Conservation (phyloP, 441 rosid genomes). For the Raphanus hybrid region DNA sequence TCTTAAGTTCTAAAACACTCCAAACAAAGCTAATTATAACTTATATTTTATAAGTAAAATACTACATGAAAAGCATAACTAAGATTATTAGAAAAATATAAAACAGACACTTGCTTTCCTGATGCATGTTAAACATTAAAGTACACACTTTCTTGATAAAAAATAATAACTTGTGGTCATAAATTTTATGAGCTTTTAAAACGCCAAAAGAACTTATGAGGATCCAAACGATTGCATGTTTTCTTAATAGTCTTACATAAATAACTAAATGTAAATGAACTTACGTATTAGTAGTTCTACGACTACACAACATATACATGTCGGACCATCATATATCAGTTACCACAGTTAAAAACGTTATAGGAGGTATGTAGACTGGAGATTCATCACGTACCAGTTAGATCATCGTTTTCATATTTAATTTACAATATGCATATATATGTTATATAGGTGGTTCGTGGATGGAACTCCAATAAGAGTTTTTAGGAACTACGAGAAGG, state of each 20-base stretch:
- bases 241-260: neutral
- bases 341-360: neutral
- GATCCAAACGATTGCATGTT: neutral
- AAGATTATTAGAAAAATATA: neutral
- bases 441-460: slow-evolving; percentile 58
- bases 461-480: slow-evolving; percentile 61
- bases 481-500: slow-evolving; percentile 55
- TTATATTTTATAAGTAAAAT: neutral
- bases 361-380: neutral
- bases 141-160: neutral
- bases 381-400: neutral
- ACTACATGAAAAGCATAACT: neutral
- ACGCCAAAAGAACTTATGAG: neutral
- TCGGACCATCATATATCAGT: neutral
- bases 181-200: neutral
- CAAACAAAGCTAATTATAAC: neutral
- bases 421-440: neutral
- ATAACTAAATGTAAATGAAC: neutral
- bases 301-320: neutral
- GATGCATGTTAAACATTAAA: neutral
- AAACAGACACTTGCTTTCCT: neutral
- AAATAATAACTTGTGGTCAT: too few species aligned
- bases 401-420: neutral
- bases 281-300: neutral
- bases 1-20: neutral